Evolutionary conservation across 345 rosid species (phyloP).

Genomic region (Aegle marmelos): DNA sequence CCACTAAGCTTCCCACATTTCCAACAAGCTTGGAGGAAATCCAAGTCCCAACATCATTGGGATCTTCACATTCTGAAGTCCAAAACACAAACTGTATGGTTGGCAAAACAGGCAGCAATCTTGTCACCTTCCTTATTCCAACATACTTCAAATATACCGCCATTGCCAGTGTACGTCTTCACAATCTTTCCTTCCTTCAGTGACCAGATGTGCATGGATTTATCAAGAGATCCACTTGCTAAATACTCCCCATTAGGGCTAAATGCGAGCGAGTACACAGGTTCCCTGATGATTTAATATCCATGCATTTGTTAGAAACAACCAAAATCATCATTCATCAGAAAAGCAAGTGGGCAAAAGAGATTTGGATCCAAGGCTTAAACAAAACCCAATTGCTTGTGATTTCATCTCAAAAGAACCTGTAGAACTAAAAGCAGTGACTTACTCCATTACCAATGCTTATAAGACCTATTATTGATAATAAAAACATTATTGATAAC

Average conservation of each 20-base stretch:
- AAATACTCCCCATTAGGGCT: constrained; percentile 96
- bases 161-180: constrained; percentile 85
- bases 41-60: not conserved
- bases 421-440: not conserved
- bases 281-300: constrained; percentile 53
- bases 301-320: constrained; percentile 2
- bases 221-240: constrained; percentile 94
- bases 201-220: constrained; percentile 88
- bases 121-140: constrained; percentile 98
- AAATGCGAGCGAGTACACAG: constrained; percentile 92
- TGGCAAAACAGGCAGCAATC: constrained; percentile 94
- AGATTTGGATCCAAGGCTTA: not conserved
- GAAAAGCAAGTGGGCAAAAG: not conserved
- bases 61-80: constrained; percentile 76
- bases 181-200: constrained; percentile 85
- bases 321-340: not conserved
- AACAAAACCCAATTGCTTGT: too few relatives aligned
- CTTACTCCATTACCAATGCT: too few relatives aligned
- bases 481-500: not conserved
- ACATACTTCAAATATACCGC: constrained; percentile 93
- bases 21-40: not conserved
- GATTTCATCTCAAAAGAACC: not conserved
- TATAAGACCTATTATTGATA: not conserved
- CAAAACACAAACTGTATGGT: constrained; percentile 77
- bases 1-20: constrained; percentile 5